A percentile compares a stretch with the other conserved stretches of the same genome.
Evolutionary conservation across 805 yeast species (phyloP).

Genomic region (Ogataea pignaliae): DNA sequence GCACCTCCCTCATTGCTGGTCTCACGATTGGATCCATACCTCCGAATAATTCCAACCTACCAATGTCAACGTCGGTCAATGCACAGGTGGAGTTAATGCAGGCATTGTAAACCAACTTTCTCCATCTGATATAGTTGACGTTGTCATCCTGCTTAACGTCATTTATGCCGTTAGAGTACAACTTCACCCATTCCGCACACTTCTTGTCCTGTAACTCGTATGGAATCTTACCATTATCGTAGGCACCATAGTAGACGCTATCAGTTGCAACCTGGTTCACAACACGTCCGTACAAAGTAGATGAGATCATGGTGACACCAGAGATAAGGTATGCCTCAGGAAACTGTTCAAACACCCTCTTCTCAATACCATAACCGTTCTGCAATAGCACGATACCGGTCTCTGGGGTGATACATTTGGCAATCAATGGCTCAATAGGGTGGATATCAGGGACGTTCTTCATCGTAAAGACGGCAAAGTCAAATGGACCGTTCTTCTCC

Average conservation of each 20-base stretch:
- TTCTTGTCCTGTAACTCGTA: constrained; percentile 23
- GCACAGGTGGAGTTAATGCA: constrained; percentile 43
- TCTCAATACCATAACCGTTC: constrained; percentile 38
- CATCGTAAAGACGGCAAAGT: constrained; percentile 56
- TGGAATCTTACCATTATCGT: constrained; percentile 29
- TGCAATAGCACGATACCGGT: constrained; percentile 35
- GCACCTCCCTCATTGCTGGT: constrained; percentile 44
- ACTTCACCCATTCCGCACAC: constrained; percentile 29
- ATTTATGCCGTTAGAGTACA: constrained; percentile 32
- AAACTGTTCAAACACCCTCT: constrained; percentile 27
- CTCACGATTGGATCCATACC: constrained; percentile 24
- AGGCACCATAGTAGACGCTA: constrained; percentile 31
- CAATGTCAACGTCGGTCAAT: constrained; percentile 37
- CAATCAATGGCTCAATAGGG: constrained; percentile 36
- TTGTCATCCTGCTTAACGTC: constrained; percentile 30
- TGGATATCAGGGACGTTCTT: constrained; percentile 64
- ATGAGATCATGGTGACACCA: constrained; percentile 37
- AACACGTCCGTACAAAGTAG: constrained; percentile 26
- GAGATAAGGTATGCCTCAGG: constrained; percentile 34
- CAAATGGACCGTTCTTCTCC: constrained; percentile 36
- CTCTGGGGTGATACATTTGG: constrained; percentile 23
- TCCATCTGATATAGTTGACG: constrained; percentile 40
- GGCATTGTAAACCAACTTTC: constrained; percentile 44
- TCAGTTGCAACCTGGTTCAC: constrained; percentile 35
- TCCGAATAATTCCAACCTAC: constrained; percentile 30